A percentile compares a stretch with the other conserved stretches of the same genome.
Evolutionary conservation across 2,329 filamentous ascomycete genomes (phyloP).

Genomic region (Dactylellina haptotyla): DNA sequence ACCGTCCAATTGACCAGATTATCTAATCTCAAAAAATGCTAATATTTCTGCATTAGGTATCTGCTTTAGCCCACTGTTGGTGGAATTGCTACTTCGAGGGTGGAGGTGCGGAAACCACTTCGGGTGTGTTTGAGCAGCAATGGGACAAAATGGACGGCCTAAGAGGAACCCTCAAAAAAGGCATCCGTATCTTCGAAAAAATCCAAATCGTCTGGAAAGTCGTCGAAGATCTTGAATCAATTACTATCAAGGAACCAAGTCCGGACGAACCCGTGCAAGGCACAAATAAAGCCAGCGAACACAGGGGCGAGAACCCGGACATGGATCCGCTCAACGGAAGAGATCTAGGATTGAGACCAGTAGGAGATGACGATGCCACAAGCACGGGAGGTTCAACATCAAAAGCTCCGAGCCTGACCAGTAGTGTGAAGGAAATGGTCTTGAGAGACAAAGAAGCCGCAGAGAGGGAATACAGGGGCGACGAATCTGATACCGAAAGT

Average conservation of each 20-base stretch:
- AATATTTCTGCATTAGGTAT: conserved; percentile 60
- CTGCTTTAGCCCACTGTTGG: conserved; percentile 93
- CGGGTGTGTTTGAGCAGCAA: conserved; percentile 76
- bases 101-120: conserved; percentile 71
- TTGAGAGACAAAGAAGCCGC: conserved; percentile 42
- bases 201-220: conserved; percentile 81
- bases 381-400: conserved; percentile 4
- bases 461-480: conserved; percentile 35
- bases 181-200: conserved; percentile 80
- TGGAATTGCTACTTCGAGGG: conserved; percentile 96
- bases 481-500: conserved; percentile 15
- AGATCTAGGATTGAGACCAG: conserved; percentile 31
- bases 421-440: conserved; percentile 38
- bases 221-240: conserved; percentile 45
- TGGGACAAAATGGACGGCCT: conserved; percentile 91
- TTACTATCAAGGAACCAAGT: conserved; percentile 43
- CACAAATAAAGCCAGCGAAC: conserved; percentile 35
- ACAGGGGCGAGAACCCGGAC: conserved; percentile 22
- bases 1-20: neutral
- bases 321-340: conserved; percentile 39
- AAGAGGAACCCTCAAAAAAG: conserved; percentile 86
- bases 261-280: conserved; percentile 33
- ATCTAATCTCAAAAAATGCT: neutral
- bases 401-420: conserved; percentile 28
- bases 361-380: conserved; percentile 15